Evolutionary conservation across 805 yeast genomes (phyloP), one percentile per base, ranked within the genome.

Genomic region (Saturnispora sekii): DNA sequence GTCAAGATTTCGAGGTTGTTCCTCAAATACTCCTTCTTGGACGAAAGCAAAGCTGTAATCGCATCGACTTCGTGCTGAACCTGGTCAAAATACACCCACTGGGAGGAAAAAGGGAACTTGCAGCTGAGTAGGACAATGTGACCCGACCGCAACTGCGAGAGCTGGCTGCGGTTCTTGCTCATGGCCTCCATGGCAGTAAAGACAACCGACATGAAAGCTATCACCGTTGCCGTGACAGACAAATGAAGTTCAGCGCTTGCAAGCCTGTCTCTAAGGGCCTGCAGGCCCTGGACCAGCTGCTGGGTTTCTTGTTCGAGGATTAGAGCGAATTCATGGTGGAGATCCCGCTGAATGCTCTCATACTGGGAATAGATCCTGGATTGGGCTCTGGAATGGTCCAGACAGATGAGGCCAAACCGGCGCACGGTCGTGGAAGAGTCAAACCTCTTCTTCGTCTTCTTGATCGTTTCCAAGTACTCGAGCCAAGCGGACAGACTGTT

Each of bases 71-170:
- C 77, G 41, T 65, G 67, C 11, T 74, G 77, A 0, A 85, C 46
- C 51, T 85, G 94, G 35, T 83, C 93, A 39, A 65, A 65, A 55
- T 66, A 75, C 1, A 79, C 49, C 82, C 88, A 81, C 28, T 71
- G 70, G 0, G 61, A 32, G 0, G 81, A 74, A 41, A 76, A 70
- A 17, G 65, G 66, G 48, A 62, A 72, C 37, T 81, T 62, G n/a
- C 68, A 63, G 28, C 69, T 66, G 1, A 64, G 33, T 16, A 65
- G 38, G 2, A 57, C 17, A 1, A 35, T 37, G 35, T 62, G 60
- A 10, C 72, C 69, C 1, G 51, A 35, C 32, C 28, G 9, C 32
- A 32, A 7, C 49, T 51, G 62, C 67, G 58, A 5, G 41, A 32
- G 1, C 47, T 51, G 3, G 54, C 31, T n/a, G 49, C 45, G n/a